Conservation (phyloP, 768 basidiomycete species). For the Brasilioporus rufonigricans region DNA sequence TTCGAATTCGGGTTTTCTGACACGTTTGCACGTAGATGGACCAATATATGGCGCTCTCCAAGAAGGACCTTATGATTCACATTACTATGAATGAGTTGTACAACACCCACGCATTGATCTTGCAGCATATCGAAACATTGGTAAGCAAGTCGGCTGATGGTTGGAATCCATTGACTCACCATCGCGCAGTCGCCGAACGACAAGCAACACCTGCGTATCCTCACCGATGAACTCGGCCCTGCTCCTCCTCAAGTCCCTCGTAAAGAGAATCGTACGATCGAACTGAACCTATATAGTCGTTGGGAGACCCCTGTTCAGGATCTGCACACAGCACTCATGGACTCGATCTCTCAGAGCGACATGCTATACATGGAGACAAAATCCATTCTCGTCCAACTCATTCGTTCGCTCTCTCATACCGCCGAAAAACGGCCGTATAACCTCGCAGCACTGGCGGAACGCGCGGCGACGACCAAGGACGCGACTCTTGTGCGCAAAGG, state of each 20-base stretch:
- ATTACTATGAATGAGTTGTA: slow-evolving; percentile 99
- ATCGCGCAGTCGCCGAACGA: slow-evolving; percentile 84
- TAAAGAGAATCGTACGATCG: slow-evolving; percentile 95
- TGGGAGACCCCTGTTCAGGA: slow-evolving; percentile 99
- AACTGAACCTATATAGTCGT: slow-evolving; percentile 89
- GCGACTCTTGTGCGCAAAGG: slow-evolving; percentile 93
- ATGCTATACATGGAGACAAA: slow-evolving; percentile 99
- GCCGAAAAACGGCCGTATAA: slow-evolving; percentile 88
- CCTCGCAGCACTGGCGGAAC: slow-evolving; percentile 84
- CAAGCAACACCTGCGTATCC: slow-evolving; percentile 93
- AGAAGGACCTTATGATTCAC: slow-evolving; percentile 97
- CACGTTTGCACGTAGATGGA: slow-evolving; percentile 71
- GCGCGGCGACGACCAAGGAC: slow-evolving; percentile 96
- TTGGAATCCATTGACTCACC: neutral
- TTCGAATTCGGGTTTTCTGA: neutral
- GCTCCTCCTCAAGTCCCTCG: slow-evolving; percentile 95
- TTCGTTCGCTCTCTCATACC: slow-evolving; percentile 88
- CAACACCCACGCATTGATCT: slow-evolving; percentile 94
- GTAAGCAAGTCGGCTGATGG: slow-evolving; percentile 46
- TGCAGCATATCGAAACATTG: slow-evolving; percentile 92
- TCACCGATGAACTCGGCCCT: slow-evolving; percentile 93
- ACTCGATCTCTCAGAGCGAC: slow-evolving; percentile 94
- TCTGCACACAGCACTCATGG: slow-evolving; percentile 94
- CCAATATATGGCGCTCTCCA: slow-evolving; percentile 99
- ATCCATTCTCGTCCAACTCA: slow-evolving; percentile 96